Conservation (phyloP, 1,139 yeast species). For the Yamadazyma taylorii region DNA sequence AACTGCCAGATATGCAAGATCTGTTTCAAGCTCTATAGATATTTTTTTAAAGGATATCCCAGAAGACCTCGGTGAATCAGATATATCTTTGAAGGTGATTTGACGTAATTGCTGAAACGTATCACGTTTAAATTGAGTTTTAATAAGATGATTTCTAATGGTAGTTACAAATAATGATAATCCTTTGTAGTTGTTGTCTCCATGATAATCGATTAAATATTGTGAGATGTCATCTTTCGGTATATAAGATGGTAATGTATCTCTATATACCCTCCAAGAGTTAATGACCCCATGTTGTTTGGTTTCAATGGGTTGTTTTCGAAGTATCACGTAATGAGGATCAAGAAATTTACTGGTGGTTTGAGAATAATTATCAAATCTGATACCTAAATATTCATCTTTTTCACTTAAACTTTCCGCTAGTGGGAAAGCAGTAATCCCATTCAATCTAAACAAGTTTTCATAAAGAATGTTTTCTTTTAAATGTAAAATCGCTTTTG, state of each 20-base stretch:
- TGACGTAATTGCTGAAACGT: conserved; percentile 21
- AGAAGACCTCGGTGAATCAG: not conserved
- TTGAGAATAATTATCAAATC: conserved; percentile 36
- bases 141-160: conserved; percentile 21
- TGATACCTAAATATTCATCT: conserved; percentile 32
- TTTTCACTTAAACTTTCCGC: conserved; percentile 25
- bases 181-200: not conserved
- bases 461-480: conserved; percentile 38
- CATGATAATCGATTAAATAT: not conserved
- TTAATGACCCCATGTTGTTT: conserved; percentile 6
- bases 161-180: conserved; percentile 15
- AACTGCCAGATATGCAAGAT: conserved; percentile 21
- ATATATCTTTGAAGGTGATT: conserved; percentile 14
- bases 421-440: conserved; percentile 44
- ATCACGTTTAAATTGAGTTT: conserved; percentile 33
- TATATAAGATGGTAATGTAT: conserved; percentile 30
- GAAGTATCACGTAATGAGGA: conserved; percentile 42
- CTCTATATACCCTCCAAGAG: conserved; percentile 35
- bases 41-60: not conserved
- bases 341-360: conserved; percentile 19
- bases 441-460: conserved; percentile 38
- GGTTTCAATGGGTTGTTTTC: conserved; percentile 16
- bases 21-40: conserved; percentile 20
- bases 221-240: not conserved
- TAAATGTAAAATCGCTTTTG: conserved; percentile 20